Conservation (phyloP, 1,284 basidiomycete species). For the Melampsora occidentalis region DNA sequence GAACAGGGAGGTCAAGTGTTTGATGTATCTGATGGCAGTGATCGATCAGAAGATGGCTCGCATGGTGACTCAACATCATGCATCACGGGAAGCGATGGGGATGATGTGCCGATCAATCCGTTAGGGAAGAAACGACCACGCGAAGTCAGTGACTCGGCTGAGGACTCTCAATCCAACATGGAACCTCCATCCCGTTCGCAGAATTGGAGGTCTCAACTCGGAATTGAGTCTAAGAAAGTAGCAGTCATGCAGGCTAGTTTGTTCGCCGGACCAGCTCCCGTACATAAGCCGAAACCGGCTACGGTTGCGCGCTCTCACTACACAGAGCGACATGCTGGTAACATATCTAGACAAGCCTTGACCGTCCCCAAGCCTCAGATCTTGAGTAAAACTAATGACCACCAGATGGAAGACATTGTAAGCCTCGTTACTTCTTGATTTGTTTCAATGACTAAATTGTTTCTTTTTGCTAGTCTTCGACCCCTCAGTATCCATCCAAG, state of each 20-base stretch:
- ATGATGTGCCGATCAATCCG: neutral
- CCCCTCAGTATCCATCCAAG: neutral
- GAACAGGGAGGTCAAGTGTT: neutral
- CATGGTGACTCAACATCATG: slow-evolving; percentile 37
- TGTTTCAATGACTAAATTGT: neutral
- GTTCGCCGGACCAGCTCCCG: slow-evolving; percentile 35
- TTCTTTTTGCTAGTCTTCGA: neutral
- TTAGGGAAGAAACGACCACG: slow-evolving; percentile 37
- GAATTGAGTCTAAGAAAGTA: slow-evolving; percentile 42
- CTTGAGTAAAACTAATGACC: neutral
- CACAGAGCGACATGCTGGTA: slow-evolving; percentile 8
- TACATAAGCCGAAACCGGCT: neutral
- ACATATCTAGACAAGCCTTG: slow-evolving; percentile 6
- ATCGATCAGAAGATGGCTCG: slow-evolving; percentile 1
- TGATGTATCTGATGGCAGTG: neutral
- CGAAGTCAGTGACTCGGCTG: slow-evolving; percentile 25
- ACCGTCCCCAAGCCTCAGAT: neutral
- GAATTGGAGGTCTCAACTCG: slow-evolving; percentile 30
- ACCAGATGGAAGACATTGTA: neutral
- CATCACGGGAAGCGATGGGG: slow-evolving; percentile 41
- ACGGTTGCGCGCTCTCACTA: neutral
- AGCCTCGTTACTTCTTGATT: neutral
- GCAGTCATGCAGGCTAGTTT: slow-evolving; percentile 44
- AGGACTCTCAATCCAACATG: slow-evolving; percentile 12
- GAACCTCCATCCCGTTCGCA: neutral